These are phyloP conservation scores for Dentipellis fragilis DNA, from an alignment of 768 basidiomycete genomes.

Conservation along the genomic window DNA sequence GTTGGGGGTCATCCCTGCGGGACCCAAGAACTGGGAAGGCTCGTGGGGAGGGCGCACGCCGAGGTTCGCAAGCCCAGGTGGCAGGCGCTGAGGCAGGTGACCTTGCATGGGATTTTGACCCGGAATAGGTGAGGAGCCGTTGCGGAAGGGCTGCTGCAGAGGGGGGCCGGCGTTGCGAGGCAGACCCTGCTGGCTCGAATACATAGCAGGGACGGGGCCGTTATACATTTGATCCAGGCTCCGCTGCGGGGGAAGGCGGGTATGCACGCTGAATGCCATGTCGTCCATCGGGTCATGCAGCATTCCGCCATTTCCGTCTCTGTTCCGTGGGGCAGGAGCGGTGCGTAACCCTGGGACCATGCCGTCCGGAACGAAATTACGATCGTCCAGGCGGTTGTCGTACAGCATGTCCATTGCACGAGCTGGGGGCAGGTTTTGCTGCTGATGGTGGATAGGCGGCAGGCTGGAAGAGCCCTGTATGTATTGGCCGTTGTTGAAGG, in stretches of 20 bases:
- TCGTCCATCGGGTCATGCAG: conserved; percentile 53
- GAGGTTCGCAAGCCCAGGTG: conserved; percentile 73
- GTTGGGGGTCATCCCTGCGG: not conserved
- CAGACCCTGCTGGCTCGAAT: conserved; percentile 38
- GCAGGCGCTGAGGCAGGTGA: conserved; percentile 49
- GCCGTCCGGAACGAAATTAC: conserved; percentile 74
- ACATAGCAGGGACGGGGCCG: conserved; percentile 37
- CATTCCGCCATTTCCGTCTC: conserved; percentile 37
- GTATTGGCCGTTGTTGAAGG: conserved; percentile 17
- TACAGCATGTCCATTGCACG: conserved; percentile 60
- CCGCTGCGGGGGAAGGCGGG: conserved; percentile 39
- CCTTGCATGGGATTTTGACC: conserved; percentile 36
- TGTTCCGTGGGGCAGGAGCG: conserved; percentile 45
- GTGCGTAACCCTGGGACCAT: conserved; percentile 79
- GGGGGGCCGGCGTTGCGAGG: conserved; percentile 44
- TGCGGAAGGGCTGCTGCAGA: conserved; percentile 54
- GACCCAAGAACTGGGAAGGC: conserved; percentile 46
- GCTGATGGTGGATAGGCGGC: conserved; percentile 24
- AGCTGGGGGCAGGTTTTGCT: conserved; percentile 26
- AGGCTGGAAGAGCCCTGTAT: conserved; percentile 20
- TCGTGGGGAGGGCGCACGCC: conserved; percentile 79
- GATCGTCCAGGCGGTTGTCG: conserved; percentile 65
- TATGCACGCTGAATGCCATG: conserved; percentile 48
- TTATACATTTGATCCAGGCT: conserved; percentile 48
- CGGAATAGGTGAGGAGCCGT: conserved; percentile 55